A percentile compares a stretch with the other conserved stretches of the same genome.
These are phyloP conservation scores for Irineochytrium annulatum DNA, from an alignment of 192 early-diverging fungal genomes.

Conservation along the genomic window DNA sequence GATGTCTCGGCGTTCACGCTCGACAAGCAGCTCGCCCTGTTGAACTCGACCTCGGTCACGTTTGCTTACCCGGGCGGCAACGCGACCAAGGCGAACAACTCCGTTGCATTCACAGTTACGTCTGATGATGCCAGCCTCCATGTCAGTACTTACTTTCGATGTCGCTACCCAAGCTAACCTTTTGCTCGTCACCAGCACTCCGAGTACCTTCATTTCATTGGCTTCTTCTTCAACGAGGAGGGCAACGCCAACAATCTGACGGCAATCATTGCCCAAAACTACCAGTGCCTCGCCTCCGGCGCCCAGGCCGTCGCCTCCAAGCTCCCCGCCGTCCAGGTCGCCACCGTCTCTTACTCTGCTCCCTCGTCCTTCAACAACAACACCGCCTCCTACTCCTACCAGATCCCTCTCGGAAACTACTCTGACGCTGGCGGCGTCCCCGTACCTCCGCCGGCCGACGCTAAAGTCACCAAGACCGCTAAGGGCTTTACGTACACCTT, in stretches of 20 bases:
- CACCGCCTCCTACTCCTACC: slow-evolving; percentile 44
- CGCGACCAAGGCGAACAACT: slow-evolving; percentile 21
- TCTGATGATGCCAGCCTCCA: slow-evolving; percentile 2
- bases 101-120: slow-evolving; percentile 25
- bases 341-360: slow-evolving; percentile 12
- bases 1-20: too few species aligned
- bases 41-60: slow-evolving; percentile 17
- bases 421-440: slow-evolving; percentile 11
- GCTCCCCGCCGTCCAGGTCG: slow-evolving; percentile 39
- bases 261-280: slow-evolving; percentile 50
- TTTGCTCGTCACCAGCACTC: slow-evolving; percentile 51
- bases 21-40: not conserved
- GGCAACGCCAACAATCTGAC: slow-evolving; percentile 42
- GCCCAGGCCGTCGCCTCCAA: slow-evolving; percentile 45
- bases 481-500: slow-evolving; percentile 1
- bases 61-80: slow-evolving; percentile 4
- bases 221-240: slow-evolving; percentile 66
- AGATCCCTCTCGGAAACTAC: slow-evolving; percentile 45
- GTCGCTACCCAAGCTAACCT: not conserved
- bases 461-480: not conserved
- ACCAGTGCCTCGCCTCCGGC: slow-evolving; percentile 40
- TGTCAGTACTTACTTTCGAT: slow-evolving; percentile 3
- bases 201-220: slow-evolving; percentile 58
- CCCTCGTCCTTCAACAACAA: slow-evolving; percentile 9
- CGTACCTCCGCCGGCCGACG: not conserved